Base-by-base conservation (phyloP, 2,329 filamentous ascomycete species). In the Penicillium sumatraense region DNA sequence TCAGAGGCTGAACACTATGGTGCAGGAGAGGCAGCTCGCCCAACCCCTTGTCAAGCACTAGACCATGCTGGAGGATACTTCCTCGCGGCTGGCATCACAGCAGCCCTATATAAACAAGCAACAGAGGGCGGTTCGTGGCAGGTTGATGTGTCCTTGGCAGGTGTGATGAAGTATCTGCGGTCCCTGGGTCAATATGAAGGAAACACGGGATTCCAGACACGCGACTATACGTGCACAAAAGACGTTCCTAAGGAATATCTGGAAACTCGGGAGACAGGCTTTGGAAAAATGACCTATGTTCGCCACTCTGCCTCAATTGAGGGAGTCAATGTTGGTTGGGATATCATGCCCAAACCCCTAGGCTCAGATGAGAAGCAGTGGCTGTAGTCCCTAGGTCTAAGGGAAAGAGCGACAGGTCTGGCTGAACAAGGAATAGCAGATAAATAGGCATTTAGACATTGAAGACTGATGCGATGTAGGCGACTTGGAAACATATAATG, bases 1-100 rank as follows among this genome's bases (percentile, higher is more conserved):
- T 42, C 40, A 3, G 40, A 42, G 13, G 40, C 40, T 5, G 21
- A 79, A 52, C 75, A 78, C 42, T 77, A 66, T 20, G 76, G 72
- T 2, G 55, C 64, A 0, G 75, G 73, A 0, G 76, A 79, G 44
- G 51, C 69, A 0, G 77, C 79, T 0, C 74, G 75, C 1, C 69
- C 77, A 0, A 70, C 78, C 27, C 83, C 83, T 0, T 83, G 79
- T 51, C 83, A 86, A 66, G 83, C 80, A 0, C 73, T 86, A 0
- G 84, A 86, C 62, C 82, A 86, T 56, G 81, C 76, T 0, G 75
- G 75, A 0, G 84, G 84, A 0, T 86, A 83, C 51, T 72, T 86
- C 18, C 73, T 86, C 0, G 82, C 83, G 0, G 71, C 81, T 0
- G 83, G 83, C 0, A 75, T 86, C 2, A 69, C 75, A 21, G 78